Percentiles rank a stretch among this genome's conserved stretches.
These are phyloP conservation scores for Chlorella sp. DNA, from an alignment of 139 green algal species.

Conservation along the genomic window DNA sequence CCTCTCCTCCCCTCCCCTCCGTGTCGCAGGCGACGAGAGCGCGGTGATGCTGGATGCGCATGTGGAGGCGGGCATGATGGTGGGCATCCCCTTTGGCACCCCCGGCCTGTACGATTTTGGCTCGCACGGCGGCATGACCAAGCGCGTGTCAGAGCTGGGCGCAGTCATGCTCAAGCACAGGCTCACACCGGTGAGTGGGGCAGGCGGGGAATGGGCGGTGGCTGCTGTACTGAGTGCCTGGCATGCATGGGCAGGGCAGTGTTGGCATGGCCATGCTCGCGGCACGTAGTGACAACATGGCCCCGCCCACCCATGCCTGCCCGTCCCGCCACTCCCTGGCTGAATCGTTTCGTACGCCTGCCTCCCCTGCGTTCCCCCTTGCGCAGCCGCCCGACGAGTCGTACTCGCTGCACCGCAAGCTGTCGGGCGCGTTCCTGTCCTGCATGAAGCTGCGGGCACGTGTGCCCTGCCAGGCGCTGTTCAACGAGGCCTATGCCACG, in stretches of 20 bases:
- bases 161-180: constrained; percentile 92
- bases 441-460: constrained; percentile 94
- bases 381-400: constrained; percentile 86
- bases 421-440: constrained; percentile 93
- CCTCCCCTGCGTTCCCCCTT: not conserved
- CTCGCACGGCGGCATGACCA: constrained; percentile 5
- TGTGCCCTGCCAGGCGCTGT: constrained; percentile 75
- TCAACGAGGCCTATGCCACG: constrained; percentile 37
- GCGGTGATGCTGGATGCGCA: constrained; percentile 93
- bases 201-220: too few relatives aligned
- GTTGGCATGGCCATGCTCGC: too few relatives aligned
- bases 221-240: too few relatives aligned
- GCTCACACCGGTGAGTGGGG: constrained; percentile 77
- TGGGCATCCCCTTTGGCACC: constrained; percentile 89
- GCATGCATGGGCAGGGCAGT: too few relatives aligned
- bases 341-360: not conserved
- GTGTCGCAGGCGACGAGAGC: constrained; percentile 80
- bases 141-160: constrained; percentile 78
- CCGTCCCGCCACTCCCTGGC: too few relatives aligned
- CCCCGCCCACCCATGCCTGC: too few relatives aligned
- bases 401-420: constrained; percentile 96
- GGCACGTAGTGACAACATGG: too few relatives aligned
- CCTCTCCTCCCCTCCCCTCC: not conserved
- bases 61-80: constrained; percentile 88
- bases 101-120: constrained; percentile 88